Evolutionary conservation across 2,329 filamentous ascomycete species (phyloP), one percentile per base, ranked within the genome.

Genomic region (Fusarium miscanthi): DNA sequence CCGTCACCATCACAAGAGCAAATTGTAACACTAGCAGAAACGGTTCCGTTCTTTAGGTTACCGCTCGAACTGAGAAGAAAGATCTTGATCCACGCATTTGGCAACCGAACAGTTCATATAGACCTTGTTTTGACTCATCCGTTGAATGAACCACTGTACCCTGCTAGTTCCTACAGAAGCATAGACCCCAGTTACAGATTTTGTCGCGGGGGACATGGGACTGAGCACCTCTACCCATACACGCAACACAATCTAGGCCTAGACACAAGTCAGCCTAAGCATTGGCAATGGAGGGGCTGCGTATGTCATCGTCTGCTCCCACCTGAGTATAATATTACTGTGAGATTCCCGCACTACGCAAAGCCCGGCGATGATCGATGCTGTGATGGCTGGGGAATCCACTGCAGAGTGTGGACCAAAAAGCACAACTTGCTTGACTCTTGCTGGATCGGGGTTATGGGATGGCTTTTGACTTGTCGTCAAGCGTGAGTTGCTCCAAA

Each of bases 271-370:
- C 27, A 12, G 6, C 52, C 63, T 0, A 69, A 27, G 14, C 37
- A 8, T 1, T 68, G 66, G 66, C 48, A 63, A 1, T 69, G 66
- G 64, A 46, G 66, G 2, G 59, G 66, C 2, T 68, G 63, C 3
- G 49, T 66, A 17, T 69, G 66, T 9, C 66, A 68, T 33, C 58
- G 64, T 1, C 17, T 42, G 5, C 59, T 3, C 0, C 31, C 30
- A 0, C 40, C 40, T 4, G 1, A 1, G 3, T 51, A 2, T n/a
- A 31, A 35, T 1, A 35, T 16, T 4, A 23, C 37, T 2, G 21
- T 33, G 19, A 30, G 2, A 30, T 8, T 35, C 17, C 9, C 23
- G 1, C 1, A 25, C 5, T 21, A 16, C 9, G 21, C 2, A 0
- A 37, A 49, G 33, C 52, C 64, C 17, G 35, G 7, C 1, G 48